A percentile compares a stretch with the other conserved stretches of the same genome.
phyloP scores from a whole-genome alignment of 805 yeast species.

The Yarrowia sp. region DNA sequence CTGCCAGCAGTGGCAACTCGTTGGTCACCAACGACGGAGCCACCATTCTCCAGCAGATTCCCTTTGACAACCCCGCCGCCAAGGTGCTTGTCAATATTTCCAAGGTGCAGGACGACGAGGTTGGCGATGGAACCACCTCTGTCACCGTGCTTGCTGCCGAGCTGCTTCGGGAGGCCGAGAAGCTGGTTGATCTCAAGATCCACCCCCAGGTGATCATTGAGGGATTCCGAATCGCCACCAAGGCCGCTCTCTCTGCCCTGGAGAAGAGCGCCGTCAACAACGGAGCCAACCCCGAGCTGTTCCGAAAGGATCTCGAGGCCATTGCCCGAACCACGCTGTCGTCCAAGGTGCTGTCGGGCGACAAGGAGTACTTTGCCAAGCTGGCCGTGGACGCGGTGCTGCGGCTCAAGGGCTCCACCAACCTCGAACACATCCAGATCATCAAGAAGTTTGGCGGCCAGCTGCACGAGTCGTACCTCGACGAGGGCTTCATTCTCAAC shows the following conservation, averaged over 20 bases:
- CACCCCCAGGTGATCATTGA: constrained; percentile 98
- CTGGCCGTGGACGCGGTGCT: constrained; percentile 94
- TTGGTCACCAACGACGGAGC: constrained; percentile 98
- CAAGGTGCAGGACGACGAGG: constrained; percentile 96
- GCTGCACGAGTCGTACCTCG: constrained; percentile 87
- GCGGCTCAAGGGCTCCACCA: constrained; percentile 83
- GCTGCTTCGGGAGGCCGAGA: constrained; percentile 92
- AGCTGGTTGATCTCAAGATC: constrained; percentile 86
- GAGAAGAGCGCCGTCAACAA: constrained; percentile 79
- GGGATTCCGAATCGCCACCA: constrained; percentile 89
- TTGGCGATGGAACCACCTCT: constrained; percentile 98
- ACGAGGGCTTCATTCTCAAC: constrained; percentile 92
- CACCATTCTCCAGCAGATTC: constrained; percentile 90
- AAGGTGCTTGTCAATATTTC: constrained; percentile 93
- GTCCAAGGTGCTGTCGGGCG: constrained; percentile 93
- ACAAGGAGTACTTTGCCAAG: constrained; percentile 84
- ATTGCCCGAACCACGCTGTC: constrained; percentile 94
- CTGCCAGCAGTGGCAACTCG: constrained; percentile 78
- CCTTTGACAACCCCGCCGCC: constrained; percentile 97
- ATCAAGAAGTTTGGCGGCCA: constrained; percentile 94
- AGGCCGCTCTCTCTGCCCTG: constrained; percentile 84
- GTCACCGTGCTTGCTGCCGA: constrained; percentile 96
- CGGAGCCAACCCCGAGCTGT: constrained; percentile 61
- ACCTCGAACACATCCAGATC: constrained; percentile 90
- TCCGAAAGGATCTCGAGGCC: constrained; percentile 77